Base-by-base conservation (phyloP, 169 alveolate genomes). In the Plasmodium malariae region DNA sequence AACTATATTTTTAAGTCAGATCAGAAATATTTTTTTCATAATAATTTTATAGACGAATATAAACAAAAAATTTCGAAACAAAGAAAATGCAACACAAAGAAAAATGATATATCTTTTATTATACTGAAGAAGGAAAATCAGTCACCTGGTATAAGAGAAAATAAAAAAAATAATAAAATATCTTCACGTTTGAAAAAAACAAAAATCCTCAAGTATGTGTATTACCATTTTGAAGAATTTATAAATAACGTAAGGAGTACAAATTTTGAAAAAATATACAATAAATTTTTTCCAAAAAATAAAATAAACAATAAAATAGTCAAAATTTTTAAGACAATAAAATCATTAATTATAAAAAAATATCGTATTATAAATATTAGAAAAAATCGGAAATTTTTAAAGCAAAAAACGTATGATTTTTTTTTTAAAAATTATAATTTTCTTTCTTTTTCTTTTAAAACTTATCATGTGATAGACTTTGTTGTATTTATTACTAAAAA, bases 351-450 rank as follows among this genome's bases (percentile, higher is more conserved):
- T 30, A 68, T 86, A 55, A 48, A 65, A 30, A 86, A 86, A 69
- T 86, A 69, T 65, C 69, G 26, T 24, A 70, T 86, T 55, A 32
- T 70, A 69, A 86, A 86, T 69, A 34, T 86, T 12, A 12, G 87
- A 62, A 86, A 62, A 32, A 86, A 86, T 32, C 30, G 92, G 40
- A 86, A 86, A 54, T 86, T 70, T 59, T 70, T 86, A 2, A 86
- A 32, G 70, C 86, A 71, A 55, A 57, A 86, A 86, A 32, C 40
- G 24, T 86, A 86, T 43, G 92, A 86, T 37, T 48, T 28, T 30
- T 86, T 86, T 86, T 86, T 86, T 70, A 86, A 86, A 86, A 86
- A 86, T 49, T 86, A 19, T 65, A 67, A 86, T 45, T 86, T 86
- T 51, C 67, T 70, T 40, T 30, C 68, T 1, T 86, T 86, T 71